Percentiles rank a stretch among this genome's conserved stretches.
These are phyloP conservation scores for Phytophthora lateralis DNA, from an alignment of 352 stramenopile genomes.

Conservation along the genomic window DNA sequence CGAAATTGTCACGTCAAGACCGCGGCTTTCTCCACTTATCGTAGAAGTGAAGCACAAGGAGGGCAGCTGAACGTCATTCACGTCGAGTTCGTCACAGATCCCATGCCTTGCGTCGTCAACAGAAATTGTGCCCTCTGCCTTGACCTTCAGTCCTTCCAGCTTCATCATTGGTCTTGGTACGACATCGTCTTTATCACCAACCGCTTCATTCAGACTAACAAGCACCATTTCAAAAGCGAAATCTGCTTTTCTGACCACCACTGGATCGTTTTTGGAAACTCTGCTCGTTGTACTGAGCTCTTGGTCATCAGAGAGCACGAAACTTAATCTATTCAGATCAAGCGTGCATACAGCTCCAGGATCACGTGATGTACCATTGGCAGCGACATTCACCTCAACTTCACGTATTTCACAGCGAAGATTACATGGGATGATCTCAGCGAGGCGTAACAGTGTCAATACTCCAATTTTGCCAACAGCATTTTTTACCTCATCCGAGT, in stretches of 20 bases:
- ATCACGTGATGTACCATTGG: slow-evolving; percentile 4
- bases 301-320: slow-evolving; percentile 15
- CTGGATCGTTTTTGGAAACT: slow-evolving; percentile 6
- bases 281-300: neutral
- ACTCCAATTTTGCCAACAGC: neutral
- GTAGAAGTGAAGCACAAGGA: slow-evolving; percentile 15
- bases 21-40: slow-evolving; percentile 28
- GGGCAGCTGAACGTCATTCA: slow-evolving; percentile 5
- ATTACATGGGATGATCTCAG: slow-evolving; percentile 21
- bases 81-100: slow-evolving; percentile 2
- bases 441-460: slow-evolving; percentile 17
- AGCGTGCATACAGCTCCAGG: slow-evolving; percentile 13
- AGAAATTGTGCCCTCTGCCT: slow-evolving; percentile 15
- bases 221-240: slow-evolving; percentile 11
- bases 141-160: slow-evolving; percentile 29
- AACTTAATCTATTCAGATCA: slow-evolving; percentile 12
- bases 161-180: slow-evolving; percentile 14
- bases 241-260: slow-evolving; percentile 17
- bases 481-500: slow-evolving; percentile 1
- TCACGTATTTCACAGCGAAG: slow-evolving; percentile 14
- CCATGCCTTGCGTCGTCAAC: neutral
- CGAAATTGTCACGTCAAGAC: slow-evolving; percentile 24
- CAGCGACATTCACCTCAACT: slow-evolving; percentile 24
- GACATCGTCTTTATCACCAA: neutral
- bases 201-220: slow-evolving; percentile 10